Evolutionary conservation across 2,329 filamentous ascomycete genomes (phyloP), one percentile per base, ranked within the genome.

Genomic region (Diaporthe batatas): DNA sequence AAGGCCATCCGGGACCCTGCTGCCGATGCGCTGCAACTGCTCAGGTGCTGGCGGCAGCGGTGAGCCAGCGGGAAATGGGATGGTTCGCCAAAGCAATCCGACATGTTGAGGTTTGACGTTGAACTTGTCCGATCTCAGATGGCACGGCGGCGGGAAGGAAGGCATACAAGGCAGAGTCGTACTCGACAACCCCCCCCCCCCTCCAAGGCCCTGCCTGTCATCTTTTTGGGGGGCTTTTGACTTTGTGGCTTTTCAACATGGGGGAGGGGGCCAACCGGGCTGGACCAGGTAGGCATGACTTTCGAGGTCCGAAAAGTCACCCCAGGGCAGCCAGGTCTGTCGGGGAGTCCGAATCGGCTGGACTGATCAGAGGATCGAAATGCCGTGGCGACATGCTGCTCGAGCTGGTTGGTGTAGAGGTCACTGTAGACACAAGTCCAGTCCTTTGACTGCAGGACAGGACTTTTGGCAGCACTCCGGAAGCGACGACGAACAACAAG

Each of bases 151-250:
- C 23, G 54, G 65, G 51, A 23, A n/a, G 39, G n/a, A n/a, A n/a
- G 2, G 3, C 34, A 49, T 49, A 57, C 32, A 23, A 23, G 62
- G 49, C 36, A 65, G n/a, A 44, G 67, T 64, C 14, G 71, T 58
- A 70, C 67, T 65, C 57, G n/a, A 42, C 18, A 29, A 29, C 29
- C 5, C 2, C 2, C 29, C 2, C 2, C 29, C 29, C 29, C 29
- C 51, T 49, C 57, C 71, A 51, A 70, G 67, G 70, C 44, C 11
- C 3, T 7, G 42, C 57, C 58, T 65, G 70, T 57, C 59, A 57
- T 16, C 21, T 54, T 39, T n/a, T 49, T 49, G 39, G 51, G 51
- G 51, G 42, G 44, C 21, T 42, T 70, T 55, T 68, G 49, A 51
- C n/a, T 51, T 51, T 62, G 59, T 29, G n/a, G 65, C 21, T n/a